A percentile compares a stretch with the other conserved stretches of the same genome.
These are phyloP conservation scores for Paxillus ammoniavirescens DNA, from an alignment of 768 basidiomycete species.

Conservation along the genomic window DNA sequence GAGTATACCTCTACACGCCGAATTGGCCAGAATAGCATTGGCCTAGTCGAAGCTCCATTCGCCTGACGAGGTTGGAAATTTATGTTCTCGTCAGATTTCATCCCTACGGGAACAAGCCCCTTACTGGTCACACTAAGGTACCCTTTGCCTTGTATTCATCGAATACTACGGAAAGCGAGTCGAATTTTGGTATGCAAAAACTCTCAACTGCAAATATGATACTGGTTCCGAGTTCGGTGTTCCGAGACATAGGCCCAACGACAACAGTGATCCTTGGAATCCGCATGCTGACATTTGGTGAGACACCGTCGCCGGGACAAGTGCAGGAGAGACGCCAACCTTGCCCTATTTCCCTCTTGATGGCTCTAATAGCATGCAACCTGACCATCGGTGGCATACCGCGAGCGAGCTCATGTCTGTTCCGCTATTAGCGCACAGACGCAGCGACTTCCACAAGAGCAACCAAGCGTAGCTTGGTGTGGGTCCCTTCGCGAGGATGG, in stretches of 20 bases:
- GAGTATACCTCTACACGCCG: constrained; percentile 67
- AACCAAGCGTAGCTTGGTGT: constrained; percentile 23
- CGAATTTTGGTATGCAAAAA: constrained; percentile 91
- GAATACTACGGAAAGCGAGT: constrained; percentile 90
- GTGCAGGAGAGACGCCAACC: constrained; percentile 12
- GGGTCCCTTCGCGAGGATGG: constrained; percentile 35
- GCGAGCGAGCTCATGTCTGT: constrained; percentile 28
- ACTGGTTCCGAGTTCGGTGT: constrained; percentile 10
- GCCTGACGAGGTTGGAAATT: constrained; percentile 78
- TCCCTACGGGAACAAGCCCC: neutral
- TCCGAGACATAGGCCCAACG: constrained; percentile 4
- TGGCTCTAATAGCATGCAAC: constrained; percentile 1
- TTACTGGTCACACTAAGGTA: constrained; percentile 70
- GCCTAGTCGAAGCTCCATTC: constrained; percentile 42
- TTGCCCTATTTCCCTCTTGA: constrained; percentile 11
- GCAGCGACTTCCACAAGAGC: constrained; percentile 8
- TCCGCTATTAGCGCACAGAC: constrained; percentile 34
- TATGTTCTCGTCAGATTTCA: constrained; percentile 22
- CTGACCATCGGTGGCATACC: constrained; percentile 24
- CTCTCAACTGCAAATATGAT: constrained; percentile 63
- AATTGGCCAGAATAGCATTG: constrained; percentile 80
- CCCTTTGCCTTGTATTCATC: constrained; percentile 68
- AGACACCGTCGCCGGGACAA: constrained; percentile 31
- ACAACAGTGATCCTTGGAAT: constrained; percentile 22
- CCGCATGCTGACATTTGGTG: constrained; percentile 17